phyloP scores from a whole-genome alignment of 371 early-diverging fungal species.

The Circinella minor region DNA sequence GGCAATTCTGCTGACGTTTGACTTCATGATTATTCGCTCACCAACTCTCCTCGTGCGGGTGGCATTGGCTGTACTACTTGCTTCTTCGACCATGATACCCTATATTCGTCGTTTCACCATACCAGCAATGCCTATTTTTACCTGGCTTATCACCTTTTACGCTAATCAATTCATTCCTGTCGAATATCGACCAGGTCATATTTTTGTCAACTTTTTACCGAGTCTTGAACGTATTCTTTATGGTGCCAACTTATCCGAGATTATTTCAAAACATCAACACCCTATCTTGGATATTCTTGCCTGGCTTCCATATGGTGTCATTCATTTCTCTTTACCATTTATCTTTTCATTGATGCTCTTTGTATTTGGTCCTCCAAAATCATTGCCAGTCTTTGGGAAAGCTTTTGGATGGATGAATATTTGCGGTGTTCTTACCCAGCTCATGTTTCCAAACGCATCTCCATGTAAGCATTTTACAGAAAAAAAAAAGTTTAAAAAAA shows the following conservation, averaged over 20 bases:
- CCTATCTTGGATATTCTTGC: constrained; percentile 66
- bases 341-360: constrained; percentile 54
- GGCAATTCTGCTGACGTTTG: constrained; percentile 25
- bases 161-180: constrained; percentile 69
- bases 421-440: constrained; percentile 73
- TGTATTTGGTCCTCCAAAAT: constrained; percentile 59
- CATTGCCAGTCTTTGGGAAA: constrained; percentile 58
- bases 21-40: constrained; percentile 33
- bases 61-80: constrained; percentile 20
- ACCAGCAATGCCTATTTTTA: constrained; percentile 66
- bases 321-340: constrained; percentile 72
- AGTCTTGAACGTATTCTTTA: constrained; percentile 72
- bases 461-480: constrained; percentile 64
- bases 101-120: constrained; percentile 54
- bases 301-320: constrained; percentile 77
- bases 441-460: constrained; percentile 73
- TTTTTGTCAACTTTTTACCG: constrained; percentile 72
- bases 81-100: constrained; percentile 35
- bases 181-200: constrained; percentile 61
- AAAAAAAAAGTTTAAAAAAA: too few species aligned
- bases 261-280: constrained; percentile 61
- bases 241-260: constrained; percentile 69
- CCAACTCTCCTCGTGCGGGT: constrained; percentile 29
- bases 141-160: constrained; percentile 71
- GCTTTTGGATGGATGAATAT: constrained; percentile 76